A percentile compares a stretch with the other conserved stretches of the same genome.
These are phyloP conservation scores for Polysphondylium violaceum DNA, from an alignment of 78 protist genomes.

Conservation along the genomic window DNA sequence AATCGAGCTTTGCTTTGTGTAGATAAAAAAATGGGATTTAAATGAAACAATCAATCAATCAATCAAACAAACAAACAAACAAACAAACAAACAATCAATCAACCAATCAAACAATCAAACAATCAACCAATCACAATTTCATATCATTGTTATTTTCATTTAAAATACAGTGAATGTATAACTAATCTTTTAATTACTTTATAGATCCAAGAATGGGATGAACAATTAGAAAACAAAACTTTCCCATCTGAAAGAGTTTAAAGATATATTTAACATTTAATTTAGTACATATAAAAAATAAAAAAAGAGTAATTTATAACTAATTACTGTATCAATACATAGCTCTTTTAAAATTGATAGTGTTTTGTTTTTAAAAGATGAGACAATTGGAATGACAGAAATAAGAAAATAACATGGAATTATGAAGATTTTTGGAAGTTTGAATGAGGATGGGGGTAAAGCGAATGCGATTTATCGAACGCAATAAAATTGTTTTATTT, in stretches of 20 bases:
- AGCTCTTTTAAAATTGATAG: no score
- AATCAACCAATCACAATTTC: neutral
- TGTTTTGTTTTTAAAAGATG: no score
- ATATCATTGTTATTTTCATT: neutral
- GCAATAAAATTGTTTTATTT: no score
- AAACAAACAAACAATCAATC: neutral
- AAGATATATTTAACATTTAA: neutral
- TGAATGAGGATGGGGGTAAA: no score
- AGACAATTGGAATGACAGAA: no score
- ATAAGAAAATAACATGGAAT: no score
- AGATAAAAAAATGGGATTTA: neutral
- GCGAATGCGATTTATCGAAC: no score
- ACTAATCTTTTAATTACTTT: neutral
- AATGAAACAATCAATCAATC: neutral
- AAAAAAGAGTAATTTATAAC: no score
- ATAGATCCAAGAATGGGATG: conserved; percentile 64
- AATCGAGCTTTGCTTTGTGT: neutral
- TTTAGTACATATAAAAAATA: no score
- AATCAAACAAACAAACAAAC: neutral
- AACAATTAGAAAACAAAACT: conserved; percentile 8
- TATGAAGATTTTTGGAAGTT: no score
- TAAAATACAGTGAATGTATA: neutral
- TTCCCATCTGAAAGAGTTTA: conserved; percentile 72
- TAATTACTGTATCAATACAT: no score
- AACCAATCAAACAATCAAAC: neutral